Conservation (phyloP, 352 stramenopile species). For the Blastocystis sp. region DNA sequence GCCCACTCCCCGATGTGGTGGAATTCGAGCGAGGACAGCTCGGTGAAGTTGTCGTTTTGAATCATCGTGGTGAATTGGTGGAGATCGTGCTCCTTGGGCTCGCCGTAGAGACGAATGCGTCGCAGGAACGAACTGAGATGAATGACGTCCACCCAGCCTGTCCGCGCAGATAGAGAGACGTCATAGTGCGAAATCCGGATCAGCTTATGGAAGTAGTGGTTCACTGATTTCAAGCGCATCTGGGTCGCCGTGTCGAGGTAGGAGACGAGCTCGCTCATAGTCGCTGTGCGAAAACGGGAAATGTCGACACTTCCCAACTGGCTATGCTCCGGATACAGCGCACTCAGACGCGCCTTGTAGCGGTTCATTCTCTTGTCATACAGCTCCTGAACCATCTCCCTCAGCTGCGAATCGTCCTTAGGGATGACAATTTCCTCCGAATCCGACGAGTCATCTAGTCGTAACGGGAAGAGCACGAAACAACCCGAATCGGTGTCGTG, state of each 20-base stretch:
- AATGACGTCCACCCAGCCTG: slow-evolving; percentile 34
- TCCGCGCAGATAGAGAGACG: slow-evolving; percentile 23
- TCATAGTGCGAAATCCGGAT: slow-evolving; percentile 55
- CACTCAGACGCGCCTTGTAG: slow-evolving; percentile 54
- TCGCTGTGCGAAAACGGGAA: slow-evolving; percentile 37
- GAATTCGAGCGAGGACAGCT: slow-evolving; percentile 30
- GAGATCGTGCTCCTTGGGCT: slow-evolving; percentile 36
- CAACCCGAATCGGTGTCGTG: not conserved
- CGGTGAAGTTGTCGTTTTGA: slow-evolving; percentile 56
- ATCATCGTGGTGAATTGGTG: slow-evolving; percentile 44
- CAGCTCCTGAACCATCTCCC: slow-evolving; percentile 17
- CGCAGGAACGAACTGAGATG: slow-evolving; percentile 52
- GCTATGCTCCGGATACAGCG: slow-evolving; percentile 34
- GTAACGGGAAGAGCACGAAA: not conserved
- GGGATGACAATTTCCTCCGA: slow-evolving; percentile 30
- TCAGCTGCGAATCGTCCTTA: slow-evolving; percentile 17
- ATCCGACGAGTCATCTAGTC: slow-evolving; percentile 6
- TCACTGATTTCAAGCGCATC: slow-evolving; percentile 47
- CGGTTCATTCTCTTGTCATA: slow-evolving; percentile 59
- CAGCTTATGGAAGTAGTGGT: slow-evolving; percentile 58
- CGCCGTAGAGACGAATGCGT: slow-evolving; percentile 43
- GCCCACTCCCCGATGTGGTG: slow-evolving; percentile 63
- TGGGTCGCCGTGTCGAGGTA: slow-evolving; percentile 43
- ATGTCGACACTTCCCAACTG: not conserved
- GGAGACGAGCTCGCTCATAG: slow-evolving; percentile 39